A percentile compares a stretch with the other conserved stretches of the same genome.
Evolutionary conservation across 1,284 basidiomycete genomes (phyloP).

Genomic region (Dichomitus squalens): DNA sequence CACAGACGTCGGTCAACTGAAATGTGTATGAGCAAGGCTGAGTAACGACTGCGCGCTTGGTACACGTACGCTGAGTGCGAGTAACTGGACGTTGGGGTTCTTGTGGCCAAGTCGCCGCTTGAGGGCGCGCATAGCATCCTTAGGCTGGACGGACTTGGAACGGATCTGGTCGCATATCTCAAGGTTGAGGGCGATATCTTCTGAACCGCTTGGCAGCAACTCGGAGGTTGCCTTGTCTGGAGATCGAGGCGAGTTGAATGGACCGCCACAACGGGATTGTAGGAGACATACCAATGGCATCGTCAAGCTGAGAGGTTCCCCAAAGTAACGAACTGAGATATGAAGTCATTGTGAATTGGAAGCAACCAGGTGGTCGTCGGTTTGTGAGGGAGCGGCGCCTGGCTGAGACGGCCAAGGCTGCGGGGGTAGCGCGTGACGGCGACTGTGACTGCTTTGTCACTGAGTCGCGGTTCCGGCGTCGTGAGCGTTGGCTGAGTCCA

Average conservation of each 20-base stretch:
- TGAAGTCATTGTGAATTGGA: slow-evolving; percentile 39
- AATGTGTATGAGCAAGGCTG: slow-evolving; percentile 13
- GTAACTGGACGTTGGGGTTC: slow-evolving; percentile 95
- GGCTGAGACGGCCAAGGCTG: not conserved
- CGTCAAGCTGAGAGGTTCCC: slow-evolving; percentile 77
- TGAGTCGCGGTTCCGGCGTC: slow-evolving; percentile 21
- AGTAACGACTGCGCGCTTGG: not conserved
- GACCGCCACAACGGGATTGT: not conserved
- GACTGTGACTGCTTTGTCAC: slow-evolving; percentile 16
- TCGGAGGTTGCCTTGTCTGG: slow-evolving; percentile 92
- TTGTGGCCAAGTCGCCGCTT: slow-evolving; percentile 89
- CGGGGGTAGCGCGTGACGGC: slow-evolving; percentile 1
- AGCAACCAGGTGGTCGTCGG: slow-evolving; percentile 15
- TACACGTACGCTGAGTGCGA: slow-evolving; percentile 77
- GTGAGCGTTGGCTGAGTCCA: slow-evolving; percentile 25
- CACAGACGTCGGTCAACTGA: slow-evolving; percentile 88
- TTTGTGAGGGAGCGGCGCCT: not conserved
- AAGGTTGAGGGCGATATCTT: slow-evolving; percentile 93
- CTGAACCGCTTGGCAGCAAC: slow-evolving; percentile 76
- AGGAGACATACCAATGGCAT: slow-evolving; percentile 64
- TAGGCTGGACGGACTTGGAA: slow-evolving; percentile 85
- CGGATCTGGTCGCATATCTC: slow-evolving; percentile 98
- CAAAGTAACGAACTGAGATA: slow-evolving; percentile 65
- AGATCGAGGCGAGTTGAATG: slow-evolving; percentile 4
- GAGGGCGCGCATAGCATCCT: slow-evolving; percentile 88